These are phyloP conservation scores for Neltuma alba DNA, from an alignment of 306 rosid species.

Conservation along the genomic window DNA sequence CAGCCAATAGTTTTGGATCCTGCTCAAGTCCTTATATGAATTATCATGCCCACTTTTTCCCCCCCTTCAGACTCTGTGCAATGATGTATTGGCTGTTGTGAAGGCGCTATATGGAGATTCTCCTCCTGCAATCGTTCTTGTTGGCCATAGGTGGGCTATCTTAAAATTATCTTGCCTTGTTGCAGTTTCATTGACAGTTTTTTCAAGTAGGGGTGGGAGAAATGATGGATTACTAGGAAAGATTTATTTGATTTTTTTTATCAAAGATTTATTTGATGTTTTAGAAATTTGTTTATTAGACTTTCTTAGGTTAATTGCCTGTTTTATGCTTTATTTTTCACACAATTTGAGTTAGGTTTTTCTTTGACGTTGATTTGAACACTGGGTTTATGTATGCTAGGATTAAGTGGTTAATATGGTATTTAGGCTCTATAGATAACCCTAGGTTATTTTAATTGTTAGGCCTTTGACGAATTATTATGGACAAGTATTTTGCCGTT, in stretches of 20 bases:
- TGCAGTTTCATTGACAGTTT: neutral
- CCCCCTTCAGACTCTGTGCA: conserved; percentile 95
- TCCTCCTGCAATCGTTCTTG: conserved; percentile 83
- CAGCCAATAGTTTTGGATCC: conserved; percentile 14
- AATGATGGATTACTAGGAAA: neutral
- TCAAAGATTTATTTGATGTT: neutral
- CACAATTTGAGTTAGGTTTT: neutral
- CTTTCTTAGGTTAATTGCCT: neutral
- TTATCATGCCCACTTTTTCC: conserved; percentile 31
- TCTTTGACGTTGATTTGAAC: neutral
- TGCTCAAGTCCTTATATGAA: conserved; percentile 29
- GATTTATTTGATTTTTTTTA: neutral
- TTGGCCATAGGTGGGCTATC: conserved; percentile 78
- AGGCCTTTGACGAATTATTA: neutral
- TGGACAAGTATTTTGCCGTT: neutral
- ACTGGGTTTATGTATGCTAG: neutral
- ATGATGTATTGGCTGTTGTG: conserved; percentile 82
- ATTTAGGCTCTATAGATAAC: neutral
- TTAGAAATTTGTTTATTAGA: neutral
- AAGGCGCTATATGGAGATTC: conserved; percentile 77
- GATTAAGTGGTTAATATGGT: neutral
- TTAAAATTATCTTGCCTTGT: neutral
- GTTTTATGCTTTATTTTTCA: neutral
- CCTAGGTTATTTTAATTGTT: neutral
- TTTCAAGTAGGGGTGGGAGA: neutral